Evolutionary conservation across 2,329 filamentous ascomycete genomes (phyloP).

Genomic region (Botrytis galanthina): DNA sequence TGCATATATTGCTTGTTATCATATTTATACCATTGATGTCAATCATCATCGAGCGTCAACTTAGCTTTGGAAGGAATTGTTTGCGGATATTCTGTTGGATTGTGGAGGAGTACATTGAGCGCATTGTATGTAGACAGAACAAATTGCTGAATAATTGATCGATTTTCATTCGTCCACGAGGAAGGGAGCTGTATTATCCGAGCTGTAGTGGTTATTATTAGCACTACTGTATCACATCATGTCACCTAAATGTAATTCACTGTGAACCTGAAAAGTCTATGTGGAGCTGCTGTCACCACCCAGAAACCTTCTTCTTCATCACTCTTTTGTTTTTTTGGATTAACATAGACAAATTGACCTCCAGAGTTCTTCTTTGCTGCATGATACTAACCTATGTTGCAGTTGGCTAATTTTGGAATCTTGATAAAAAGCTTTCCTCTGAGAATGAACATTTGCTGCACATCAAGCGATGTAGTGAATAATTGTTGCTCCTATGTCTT

Average conservation of each 20-base stretch:
- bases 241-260: background rate
- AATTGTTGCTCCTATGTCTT: background rate
- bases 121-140: too few relatives aligned
- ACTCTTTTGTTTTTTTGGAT: accelerated
- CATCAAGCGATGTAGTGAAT: background rate
- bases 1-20: background rate
- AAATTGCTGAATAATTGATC: background rate
- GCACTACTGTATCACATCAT: background rate
- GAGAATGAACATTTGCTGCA: background rate
- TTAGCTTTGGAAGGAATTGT: background rate
- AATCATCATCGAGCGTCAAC: background rate
- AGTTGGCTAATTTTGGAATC: background rate
- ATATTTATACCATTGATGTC: background rate
- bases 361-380: accelerated
- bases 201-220: background rate
- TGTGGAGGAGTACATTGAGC: background rate
- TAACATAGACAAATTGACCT: background rate
- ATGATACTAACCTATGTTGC: background rate
- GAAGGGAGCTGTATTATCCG: background rate
- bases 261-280: background rate
- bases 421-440: background rate
- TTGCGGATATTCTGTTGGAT: background rate
- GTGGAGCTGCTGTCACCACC: background rate
- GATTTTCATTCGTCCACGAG: background rate
- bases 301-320: too few relatives aligned